Evolutionary conservation across 1,139 yeast genomes (phyloP).

Genomic region (Hemisphaericaspora subhashii): DNA sequence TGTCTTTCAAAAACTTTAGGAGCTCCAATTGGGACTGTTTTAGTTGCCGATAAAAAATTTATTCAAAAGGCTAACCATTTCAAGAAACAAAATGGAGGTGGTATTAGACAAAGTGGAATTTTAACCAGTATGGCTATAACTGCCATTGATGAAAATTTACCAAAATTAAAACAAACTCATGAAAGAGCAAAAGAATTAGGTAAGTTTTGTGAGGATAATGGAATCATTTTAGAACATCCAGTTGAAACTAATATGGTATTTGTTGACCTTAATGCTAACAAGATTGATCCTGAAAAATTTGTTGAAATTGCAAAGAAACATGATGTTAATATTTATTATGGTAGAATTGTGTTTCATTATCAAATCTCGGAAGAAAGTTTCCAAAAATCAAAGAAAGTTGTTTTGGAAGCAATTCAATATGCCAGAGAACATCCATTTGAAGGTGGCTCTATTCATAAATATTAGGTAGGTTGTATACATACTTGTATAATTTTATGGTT

Average conservation of each 20-base stretch:
- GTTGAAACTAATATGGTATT: constrained; percentile 46
- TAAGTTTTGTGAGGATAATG: constrained; percentile 35
- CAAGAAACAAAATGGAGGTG: constrained; percentile 49
- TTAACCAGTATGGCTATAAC: constrained; percentile 42
- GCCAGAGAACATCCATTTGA: constrained; percentile 30
- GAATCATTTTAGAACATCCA: constrained; percentile 37
- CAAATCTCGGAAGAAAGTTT: constrained; percentile 37
- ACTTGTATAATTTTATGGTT: too few relatives aligned
- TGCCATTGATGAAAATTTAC: constrained; percentile 41
- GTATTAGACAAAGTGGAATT: constrained; percentile 47
- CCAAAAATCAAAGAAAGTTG: constrained; percentile 28
- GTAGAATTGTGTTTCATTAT: constrained; percentile 41
- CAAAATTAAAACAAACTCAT: constrained; percentile 48
- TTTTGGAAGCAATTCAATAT: constrained; percentile 30
- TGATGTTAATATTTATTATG: constrained; percentile 29
- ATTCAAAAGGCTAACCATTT: constrained; percentile 47
- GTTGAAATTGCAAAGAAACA: constrained; percentile 26
- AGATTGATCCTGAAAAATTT: constrained; percentile 31
- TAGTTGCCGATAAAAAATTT: constrained; percentile 34
- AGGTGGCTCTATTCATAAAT: constrained; percentile 8
- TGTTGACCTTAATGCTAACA: constrained; percentile 34
- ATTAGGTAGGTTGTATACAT: constrained; percentile 8
- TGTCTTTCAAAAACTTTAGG: constrained; percentile 48
- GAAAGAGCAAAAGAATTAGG: constrained; percentile 55
- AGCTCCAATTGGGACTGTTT: constrained; percentile 48